These are phyloP conservation scores for Tremella yokohamensis DNA, from an alignment of 768 basidiomycete genomes.

Conservation along the genomic window DNA sequence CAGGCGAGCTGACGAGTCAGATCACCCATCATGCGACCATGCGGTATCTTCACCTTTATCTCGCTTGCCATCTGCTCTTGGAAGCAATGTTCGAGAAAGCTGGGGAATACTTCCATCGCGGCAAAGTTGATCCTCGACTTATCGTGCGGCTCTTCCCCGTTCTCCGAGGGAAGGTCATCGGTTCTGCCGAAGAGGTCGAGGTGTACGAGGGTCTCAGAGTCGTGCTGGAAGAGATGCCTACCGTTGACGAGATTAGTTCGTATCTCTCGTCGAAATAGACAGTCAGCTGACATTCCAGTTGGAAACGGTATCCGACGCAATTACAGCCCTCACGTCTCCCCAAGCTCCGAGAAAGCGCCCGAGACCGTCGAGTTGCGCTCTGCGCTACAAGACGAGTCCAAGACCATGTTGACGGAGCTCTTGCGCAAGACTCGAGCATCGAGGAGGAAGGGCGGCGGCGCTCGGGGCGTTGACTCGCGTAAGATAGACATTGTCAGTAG, in stretches of 20 bases:
- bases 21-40: slow-evolving; percentile 56
- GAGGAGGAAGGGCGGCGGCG: slow-evolving; percentile 37
- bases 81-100: slow-evolving; percentile 83
- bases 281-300: slow-evolving; percentile 57
- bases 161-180: slow-evolving; percentile 63
- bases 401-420: slow-evolving; percentile 70
- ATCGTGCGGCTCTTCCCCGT: slow-evolving; percentile 75
- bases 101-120: slow-evolving; percentile 69
- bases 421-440: slow-evolving; percentile 62
- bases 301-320: slow-evolving; percentile 83
- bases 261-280: slow-evolving; percentile 25
- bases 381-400: slow-evolving; percentile 63
- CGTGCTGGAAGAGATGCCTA: slow-evolving; percentile 65
- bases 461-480: slow-evolving; percentile 37
- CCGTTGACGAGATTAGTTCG: slow-evolving; percentile 83
- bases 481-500: slow-evolving; percentile 43
- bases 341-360: slow-evolving; percentile 64
- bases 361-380: slow-evolving; percentile 67
- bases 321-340: slow-evolving; percentile 79
- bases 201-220: slow-evolving; percentile 73
- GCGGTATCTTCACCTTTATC: slow-evolving; percentile 72
- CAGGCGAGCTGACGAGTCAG: slow-evolving; percentile 17
- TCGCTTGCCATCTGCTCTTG: slow-evolving; percentile 72
- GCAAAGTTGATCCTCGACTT: slow-evolving; percentile 77
- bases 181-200: slow-evolving; percentile 58